Conservation (phyloP, 1,139 yeast species). For the Diutina catenulata region DNA sequence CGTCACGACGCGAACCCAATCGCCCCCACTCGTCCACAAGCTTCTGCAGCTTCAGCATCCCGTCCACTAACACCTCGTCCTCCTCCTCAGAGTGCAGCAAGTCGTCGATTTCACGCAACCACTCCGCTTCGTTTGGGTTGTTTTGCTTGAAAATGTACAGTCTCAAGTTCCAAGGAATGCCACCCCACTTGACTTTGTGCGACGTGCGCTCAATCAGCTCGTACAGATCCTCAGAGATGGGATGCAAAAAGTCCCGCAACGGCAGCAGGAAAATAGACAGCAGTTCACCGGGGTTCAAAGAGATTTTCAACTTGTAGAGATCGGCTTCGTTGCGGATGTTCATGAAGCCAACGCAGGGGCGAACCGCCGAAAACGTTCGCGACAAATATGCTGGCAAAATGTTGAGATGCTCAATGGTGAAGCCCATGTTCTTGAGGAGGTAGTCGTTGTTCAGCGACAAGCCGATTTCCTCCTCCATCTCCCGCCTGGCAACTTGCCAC, state of each 20-base stretch:
- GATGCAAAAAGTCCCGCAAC: slow-evolving; percentile 44
- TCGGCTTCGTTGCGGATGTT: slow-evolving; percentile 13
- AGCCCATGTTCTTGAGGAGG: slow-evolving; percentile 34
- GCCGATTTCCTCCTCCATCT: slow-evolving; percentile 82
- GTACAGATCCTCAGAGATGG: slow-evolving; percentile 19
- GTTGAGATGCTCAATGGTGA: slow-evolving; percentile 44
- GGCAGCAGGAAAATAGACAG: slow-evolving; percentile 62
- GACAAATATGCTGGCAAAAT: slow-evolving; percentile 67
- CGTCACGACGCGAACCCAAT: slow-evolving; percentile 27
- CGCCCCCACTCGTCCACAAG: slow-evolving; percentile 26
- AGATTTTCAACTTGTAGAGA: slow-evolving; percentile 22
- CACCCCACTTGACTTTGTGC: slow-evolving; percentile 50
- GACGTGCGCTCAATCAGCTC: slow-evolving; percentile 36
- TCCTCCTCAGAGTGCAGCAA: slow-evolving; percentile 34
- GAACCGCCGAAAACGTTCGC: slow-evolving; percentile 68
- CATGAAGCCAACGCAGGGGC: slow-evolving; percentile 70
- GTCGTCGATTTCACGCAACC: slow-evolving; percentile 53
- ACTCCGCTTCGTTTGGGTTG: slow-evolving; percentile 42
- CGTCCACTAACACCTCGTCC: slow-evolving; percentile 19
- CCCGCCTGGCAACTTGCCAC: slow-evolving; percentile 67
- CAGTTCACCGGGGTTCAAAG: slow-evolving; percentile 62
- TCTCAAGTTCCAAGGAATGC: slow-evolving; percentile 51
- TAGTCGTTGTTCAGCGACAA: slow-evolving; percentile 38
- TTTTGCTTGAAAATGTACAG: slow-evolving; percentile 49
- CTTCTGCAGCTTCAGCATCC: slow-evolving; percentile 7